Evolutionary conservation across 75 land plant genomes (phyloP).

Genomic region (Sequoia sempervirens): DNA sequence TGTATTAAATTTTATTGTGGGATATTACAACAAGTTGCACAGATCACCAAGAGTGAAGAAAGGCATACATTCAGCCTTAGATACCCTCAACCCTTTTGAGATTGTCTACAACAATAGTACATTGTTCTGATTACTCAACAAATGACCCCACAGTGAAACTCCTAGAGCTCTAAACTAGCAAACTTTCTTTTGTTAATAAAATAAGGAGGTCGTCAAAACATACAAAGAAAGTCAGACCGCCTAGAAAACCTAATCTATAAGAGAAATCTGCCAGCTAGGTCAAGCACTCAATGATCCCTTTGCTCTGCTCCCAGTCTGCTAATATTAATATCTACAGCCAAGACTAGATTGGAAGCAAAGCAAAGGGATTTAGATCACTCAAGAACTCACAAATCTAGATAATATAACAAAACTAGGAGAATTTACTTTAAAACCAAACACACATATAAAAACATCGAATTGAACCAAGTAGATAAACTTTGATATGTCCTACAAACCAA

Average conservation of each 20-base stretch:
- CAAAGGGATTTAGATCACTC: no score
- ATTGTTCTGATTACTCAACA: neutral
- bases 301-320: no score
- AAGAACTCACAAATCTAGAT: no score
- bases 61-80: conserved; percentile 14
- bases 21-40: no score
- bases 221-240: conserved; percentile 4
- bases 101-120: conserved; percentile 12
- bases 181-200: neutral
- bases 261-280: neutral
- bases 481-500: neutral
- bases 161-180: neutral
- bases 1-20: no score
- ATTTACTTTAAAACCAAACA: neutral
- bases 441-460: neutral
- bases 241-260: conserved; percentile 12
- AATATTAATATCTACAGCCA: no score
- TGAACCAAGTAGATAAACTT: neutral
- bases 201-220: neutral
- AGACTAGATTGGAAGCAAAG: no score
- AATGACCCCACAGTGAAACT: neutral
- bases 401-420: neutral
- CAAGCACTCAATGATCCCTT: neutral
- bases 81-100: conserved; percentile 19
- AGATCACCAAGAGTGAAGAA: conserved; percentile 35